A percentile compares a stretch with the other conserved stretches of the same genome.
Conservation (phyloP, 2,329 filamentous ascomycete species). For the Knoxdaviesia proteae region DNA sequence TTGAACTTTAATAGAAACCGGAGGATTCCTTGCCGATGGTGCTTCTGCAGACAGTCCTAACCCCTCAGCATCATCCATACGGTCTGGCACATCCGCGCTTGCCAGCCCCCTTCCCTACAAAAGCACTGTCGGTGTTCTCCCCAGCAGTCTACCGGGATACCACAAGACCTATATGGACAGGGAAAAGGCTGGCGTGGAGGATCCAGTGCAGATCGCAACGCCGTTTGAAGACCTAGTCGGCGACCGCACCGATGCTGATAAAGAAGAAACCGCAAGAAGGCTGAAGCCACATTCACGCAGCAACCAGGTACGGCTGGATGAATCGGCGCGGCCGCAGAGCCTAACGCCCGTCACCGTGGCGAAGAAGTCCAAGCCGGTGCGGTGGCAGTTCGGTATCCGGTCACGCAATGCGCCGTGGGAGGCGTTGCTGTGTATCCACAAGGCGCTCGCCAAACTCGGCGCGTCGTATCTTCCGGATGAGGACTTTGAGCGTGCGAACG, state of each 20-base stretch:
- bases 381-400: conserved; percentile 96
- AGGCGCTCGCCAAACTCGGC: conserved; percentile 68
- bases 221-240: conserved; percentile 26
- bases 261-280: conserved; percentile 59
- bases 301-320: conserved; percentile 48
- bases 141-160: conserved; percentile 75
- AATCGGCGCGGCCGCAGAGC: conserved; percentile 35
- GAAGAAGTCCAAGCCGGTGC: conserved; percentile 61
- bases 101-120: conserved; percentile 31
- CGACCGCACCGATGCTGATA: conserved; percentile 46
- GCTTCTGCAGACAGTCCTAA: too few relatives aligned
- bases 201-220: conserved; percentile 13
- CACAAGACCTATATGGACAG: conserved; percentile 81
- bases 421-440: conserved; percentile 87
- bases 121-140: conserved; percentile 79
- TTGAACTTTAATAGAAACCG: too few relatives aligned
- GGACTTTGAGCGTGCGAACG: conserved; percentile 28
- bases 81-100: background rate
- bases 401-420: conserved; percentile 88
- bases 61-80: background rate
- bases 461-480: conserved; percentile 67
- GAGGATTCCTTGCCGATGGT: too few relatives aligned
- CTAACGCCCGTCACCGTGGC: conserved; percentile 41
- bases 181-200: conserved; percentile 29
- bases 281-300: conserved; percentile 70